Evolutionary conservation across 768 basidiomycete species (phyloP), one percentile per base, ranked within the genome.

Genomic region (Tricholoma furcatifolium): DNA sequence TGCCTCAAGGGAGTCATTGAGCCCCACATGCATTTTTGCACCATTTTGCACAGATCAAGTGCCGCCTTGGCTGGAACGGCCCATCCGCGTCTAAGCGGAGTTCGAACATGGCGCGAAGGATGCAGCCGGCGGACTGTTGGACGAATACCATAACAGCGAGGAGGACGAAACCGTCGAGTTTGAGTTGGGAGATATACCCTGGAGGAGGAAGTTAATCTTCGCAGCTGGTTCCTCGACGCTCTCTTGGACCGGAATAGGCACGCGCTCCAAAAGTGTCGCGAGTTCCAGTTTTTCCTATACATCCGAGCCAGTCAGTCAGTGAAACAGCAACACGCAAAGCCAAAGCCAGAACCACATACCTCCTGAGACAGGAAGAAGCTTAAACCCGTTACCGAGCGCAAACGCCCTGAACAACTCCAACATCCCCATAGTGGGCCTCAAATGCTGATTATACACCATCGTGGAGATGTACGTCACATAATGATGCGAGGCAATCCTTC

Each of bases 81-180:
- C 97, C 97, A 99, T n/a, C 95, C 95, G 39, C 94, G 86, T 72
- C 96, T 54, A 98, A 73, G 67, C 95, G 98, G 51, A 98, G 98
- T 70, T 99, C 96, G 61, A 94, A 98, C 65, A 99, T 91, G 14
- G 96, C 96, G 17, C 94, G 92, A 35, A 98, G 74, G 62, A 98
- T 97, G 61, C 92, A 88, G 44, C 97, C 97, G 2, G 97, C 97
- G 7, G 94, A 97, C 63, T 99, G 97, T 53, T 94, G 92, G 2
- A 99, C 89, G 64, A 94, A 98, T 8, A 99, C 93, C 91, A 92
- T 93, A 59, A 93, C 90, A 0, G 91, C 89, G 2, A 93, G 85
- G 1, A 93, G 80, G 0, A 90, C 90, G 57, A 93, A 91, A 1
- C 89, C 93, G 57, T 96, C 92, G 2, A 99, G 80, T 69, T 94